Percentiles rank a stretch among this genome's conserved stretches.
phyloP scores from a whole-genome alignment of 805 yeast genomes.

The Candida caryicola region DNA sequence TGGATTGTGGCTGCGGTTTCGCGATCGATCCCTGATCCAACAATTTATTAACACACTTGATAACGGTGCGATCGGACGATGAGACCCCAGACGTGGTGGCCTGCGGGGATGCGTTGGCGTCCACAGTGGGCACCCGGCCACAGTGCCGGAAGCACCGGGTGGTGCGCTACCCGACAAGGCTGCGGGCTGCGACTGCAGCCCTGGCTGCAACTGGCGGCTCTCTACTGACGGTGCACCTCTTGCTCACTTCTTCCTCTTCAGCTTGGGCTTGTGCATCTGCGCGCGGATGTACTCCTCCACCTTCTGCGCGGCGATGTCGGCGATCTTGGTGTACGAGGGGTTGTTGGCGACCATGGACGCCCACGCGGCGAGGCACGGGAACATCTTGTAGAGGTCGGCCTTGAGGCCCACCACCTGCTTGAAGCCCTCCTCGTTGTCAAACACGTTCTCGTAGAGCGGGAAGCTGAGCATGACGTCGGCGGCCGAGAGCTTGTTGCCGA shows the following conservation, averaged over 20 bases:
- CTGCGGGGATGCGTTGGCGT: too few relatives aligned
- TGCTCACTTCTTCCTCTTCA: too few relatives aligned
- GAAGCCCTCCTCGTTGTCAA: constrained; percentile 36
- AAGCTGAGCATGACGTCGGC: constrained; percentile 57
- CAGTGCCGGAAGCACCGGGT: too few relatives aligned
- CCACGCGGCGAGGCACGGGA: constrained; percentile 40
- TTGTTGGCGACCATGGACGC: constrained; percentile 28
- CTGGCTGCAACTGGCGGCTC: too few relatives aligned
- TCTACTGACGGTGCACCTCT: too few relatives aligned
- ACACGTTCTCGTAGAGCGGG: constrained; percentile 39
- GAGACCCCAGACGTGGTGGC: too few relatives aligned
- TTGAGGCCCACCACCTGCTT: constrained; percentile 34
- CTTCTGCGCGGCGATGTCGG: constrained; percentile 30
- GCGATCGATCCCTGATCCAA: too few relatives aligned
- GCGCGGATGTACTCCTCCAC: constrained; percentile 15
- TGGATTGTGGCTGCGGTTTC: constrained; percentile 11
- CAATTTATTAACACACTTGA: too few relatives aligned
- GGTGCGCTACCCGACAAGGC: too few relatives aligned
- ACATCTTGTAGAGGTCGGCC: constrained; percentile 25
- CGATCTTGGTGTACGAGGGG: constrained; percentile 31
- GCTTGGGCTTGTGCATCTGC: neutral
- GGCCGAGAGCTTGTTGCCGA: constrained; percentile 48
- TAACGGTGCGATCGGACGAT: too few relatives aligned
- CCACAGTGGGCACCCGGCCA: too few relatives aligned
- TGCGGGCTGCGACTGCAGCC: too few relatives aligned